phyloP scores from a whole-genome alignment of 352 stramenopile genomes.

The Globisporangium polare region DNA sequence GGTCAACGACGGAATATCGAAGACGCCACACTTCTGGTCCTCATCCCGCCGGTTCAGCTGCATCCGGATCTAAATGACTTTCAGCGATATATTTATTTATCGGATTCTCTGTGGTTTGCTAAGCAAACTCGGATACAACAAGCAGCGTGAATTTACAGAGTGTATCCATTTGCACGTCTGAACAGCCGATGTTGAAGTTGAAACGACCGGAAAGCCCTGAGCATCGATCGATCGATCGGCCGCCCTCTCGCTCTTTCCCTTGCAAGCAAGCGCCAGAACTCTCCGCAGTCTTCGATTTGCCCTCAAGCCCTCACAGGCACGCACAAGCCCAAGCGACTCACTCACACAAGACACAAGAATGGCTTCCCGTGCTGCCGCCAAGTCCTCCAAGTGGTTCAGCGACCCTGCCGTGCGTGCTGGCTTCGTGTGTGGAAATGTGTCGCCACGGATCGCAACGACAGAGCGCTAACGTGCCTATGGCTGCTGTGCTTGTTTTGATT shows the following conservation, averaged over 20 bases:
- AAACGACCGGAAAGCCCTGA: not conserved
- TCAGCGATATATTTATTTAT: too few species aligned
- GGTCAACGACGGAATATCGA: conserved; percentile 3
- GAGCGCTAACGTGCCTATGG: too few species aligned
- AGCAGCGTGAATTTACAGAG: not conserved
- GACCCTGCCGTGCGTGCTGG: conserved; percentile 30
- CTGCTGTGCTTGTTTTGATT: not conserved
- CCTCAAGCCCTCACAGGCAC: not conserved
- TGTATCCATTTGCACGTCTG: not conserved
- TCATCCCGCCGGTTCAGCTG: conserved; percentile 3
- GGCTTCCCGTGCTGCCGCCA: conserved; percentile 31
- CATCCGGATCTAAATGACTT: not conserved
- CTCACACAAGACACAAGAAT: conserved; percentile 13
- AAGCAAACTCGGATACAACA: too few species aligned
- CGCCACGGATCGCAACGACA: not conserved
- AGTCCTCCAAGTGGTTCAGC: conserved; percentile 38
- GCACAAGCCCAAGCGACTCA: too few species aligned
- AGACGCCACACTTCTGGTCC: not conserved
- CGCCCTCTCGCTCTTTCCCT: not conserved
- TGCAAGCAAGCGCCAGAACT: not conserved
- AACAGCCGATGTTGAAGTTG: conserved; percentile 4
- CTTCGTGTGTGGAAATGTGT: not conserved
- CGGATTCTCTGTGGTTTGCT: too few species aligned
- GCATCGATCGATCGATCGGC: too few species aligned
- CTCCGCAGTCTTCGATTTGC: conserved; percentile 2